phyloP scores from a whole-genome alignment of 2,329 filamentous ascomycete species.

The Aspergillus intermedius region DNA sequence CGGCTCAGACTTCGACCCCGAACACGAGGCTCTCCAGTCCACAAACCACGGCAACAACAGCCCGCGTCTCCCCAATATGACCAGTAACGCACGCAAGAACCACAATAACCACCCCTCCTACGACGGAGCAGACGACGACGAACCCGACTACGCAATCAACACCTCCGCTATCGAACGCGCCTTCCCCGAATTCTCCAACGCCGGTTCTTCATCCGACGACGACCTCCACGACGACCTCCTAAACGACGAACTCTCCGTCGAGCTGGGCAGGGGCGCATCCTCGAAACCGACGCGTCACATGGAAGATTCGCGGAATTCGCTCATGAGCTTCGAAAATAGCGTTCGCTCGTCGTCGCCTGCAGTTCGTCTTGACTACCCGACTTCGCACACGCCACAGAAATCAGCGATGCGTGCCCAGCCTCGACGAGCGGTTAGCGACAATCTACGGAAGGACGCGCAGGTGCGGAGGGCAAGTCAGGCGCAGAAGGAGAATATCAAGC shows the following conservation, averaged over 20 bases:
- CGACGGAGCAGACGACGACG: slow-evolving; percentile 18
- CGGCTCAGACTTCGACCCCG: slow-evolving; percentile 36
- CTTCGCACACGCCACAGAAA: slow-evolving; percentile 31
- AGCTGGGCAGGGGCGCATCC: slow-evolving; percentile 47
- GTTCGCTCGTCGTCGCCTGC: slow-evolving; percentile 35
- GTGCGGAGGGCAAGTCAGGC: slow-evolving; percentile 34
- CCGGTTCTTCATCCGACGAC: slow-evolving; percentile 36
- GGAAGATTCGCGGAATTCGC: slow-evolving; percentile 47
- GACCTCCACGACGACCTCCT: slow-evolving; percentile 22
- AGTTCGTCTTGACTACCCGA: slow-evolving; percentile 33
- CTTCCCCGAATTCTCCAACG: slow-evolving; percentile 44
- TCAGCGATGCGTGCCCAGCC: slow-evolving; percentile 20
- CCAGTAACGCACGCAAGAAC: slow-evolving; percentile 10
- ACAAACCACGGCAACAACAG: slow-evolving; percentile 29
- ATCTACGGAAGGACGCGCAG: slow-evolving; percentile 37
- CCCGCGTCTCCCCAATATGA: slow-evolving; percentile 21
- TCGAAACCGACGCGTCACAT: slow-evolving; percentile 29
- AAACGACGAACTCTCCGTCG: slow-evolving; percentile 49
- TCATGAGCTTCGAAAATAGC: slow-evolving; percentile 44
- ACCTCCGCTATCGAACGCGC: slow-evolving; percentile 42
- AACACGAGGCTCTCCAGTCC: slow-evolving; percentile 37
- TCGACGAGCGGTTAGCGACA: slow-evolving; percentile 28
- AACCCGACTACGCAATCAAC: slow-evolving; percentile 40
- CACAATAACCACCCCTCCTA: slow-evolving; percentile 3
- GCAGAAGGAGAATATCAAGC: slow-evolving; percentile 36